A percentile compares a stretch with the other conserved stretches of the same genome.
phyloP scores from a whole-genome alignment of 768 basidiomycete species.

The Russula compacta region DNA sequence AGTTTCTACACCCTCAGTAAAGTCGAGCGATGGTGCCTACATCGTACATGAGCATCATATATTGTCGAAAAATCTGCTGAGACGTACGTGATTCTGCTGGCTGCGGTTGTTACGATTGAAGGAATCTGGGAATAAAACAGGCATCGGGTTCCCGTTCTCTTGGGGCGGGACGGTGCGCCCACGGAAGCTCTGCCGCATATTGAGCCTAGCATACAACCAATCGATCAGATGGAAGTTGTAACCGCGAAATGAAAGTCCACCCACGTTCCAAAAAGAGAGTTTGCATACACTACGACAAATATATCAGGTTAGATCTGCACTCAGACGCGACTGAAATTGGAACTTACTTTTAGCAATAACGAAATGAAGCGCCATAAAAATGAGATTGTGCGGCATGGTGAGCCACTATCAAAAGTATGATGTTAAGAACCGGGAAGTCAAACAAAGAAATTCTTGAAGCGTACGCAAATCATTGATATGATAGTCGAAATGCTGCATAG shows the following conservation, averaged over 20 bases:
- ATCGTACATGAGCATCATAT: background rate
- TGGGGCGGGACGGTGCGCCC: slow-evolving; percentile 1
- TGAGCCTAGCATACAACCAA: slow-evolving; percentile 7
- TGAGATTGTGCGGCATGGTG: slow-evolving; percentile 11
- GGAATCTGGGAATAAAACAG: slow-evolving; percentile 12
- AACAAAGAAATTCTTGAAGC: background rate
- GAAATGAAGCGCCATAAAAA: slow-evolving; percentile 21
- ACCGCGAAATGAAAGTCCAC: background rate
- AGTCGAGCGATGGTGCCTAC: background rate
- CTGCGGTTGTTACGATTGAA: background rate
- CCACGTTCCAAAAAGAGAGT: slow-evolving; percentile 20
- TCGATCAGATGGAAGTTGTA: background rate
- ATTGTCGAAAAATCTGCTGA: background rate
- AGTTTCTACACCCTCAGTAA: background rate
- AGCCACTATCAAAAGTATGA: slow-evolving; percentile 14
- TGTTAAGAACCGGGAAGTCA: background rate
- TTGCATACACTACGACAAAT: slow-evolving; percentile 16
- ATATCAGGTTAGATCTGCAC: background rate
- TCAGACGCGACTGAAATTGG: background rate
- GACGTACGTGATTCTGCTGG: background rate
- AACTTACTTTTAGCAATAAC: slow-evolving; percentile 17
- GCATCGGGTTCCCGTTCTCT: slow-evolving; percentile 4
- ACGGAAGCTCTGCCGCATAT: slow-evolving; percentile 13
- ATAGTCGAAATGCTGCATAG: slow-evolving; percentile 14
- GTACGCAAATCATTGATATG: slow-evolving; percentile 17